Evolutionary conservation across 805 yeast genomes (phyloP).

Genomic region (Saccharomycopsis sp.): DNA sequence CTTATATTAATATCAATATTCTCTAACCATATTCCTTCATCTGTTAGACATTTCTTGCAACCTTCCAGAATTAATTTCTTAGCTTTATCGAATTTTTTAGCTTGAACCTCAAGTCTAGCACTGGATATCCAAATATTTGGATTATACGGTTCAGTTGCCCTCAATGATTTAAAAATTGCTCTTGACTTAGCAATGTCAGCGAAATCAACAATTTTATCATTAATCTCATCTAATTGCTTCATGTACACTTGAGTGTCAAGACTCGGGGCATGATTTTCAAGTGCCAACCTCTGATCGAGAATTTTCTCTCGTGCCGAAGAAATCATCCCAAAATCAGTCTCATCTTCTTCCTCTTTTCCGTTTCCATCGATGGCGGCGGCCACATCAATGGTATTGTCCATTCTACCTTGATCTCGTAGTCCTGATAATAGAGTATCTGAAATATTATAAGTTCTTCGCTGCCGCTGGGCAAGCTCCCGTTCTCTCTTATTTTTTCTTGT

Average conservation of each 20-base stretch:
- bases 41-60: conserved; percentile 56
- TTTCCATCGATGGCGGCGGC: conserved; percentile 9
- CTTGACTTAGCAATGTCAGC: conserved; percentile 59
- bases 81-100: conserved; percentile 50
- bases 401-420: conserved; percentile 26
- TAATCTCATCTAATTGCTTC: conserved; percentile 31
- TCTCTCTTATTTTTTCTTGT: conserved; percentile 73
- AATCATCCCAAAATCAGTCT: conserved; percentile 44
- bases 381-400: conserved; percentile 13
- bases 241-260: conserved; percentile 37
- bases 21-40: conserved; percentile 79
- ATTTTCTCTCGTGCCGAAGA: conserved; percentile 60
- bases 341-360: background rate
- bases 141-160: conserved; percentile 65
- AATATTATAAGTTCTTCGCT: conserved; percentile 70
- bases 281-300: conserved; percentile 36
- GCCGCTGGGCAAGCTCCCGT: conserved; percentile 52
- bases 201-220: conserved; percentile 27
- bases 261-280: conserved; percentile 23
- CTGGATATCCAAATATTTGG: conserved; percentile 83
- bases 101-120: conserved; percentile 69
- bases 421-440: conserved; percentile 61
- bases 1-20: conserved; percentile 53
- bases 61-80: conserved; percentile 63
- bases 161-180: conserved; percentile 53